phyloP scores from a whole-genome alignment of 164 flowering plant genomes.

The Malania oleifera region DNA sequence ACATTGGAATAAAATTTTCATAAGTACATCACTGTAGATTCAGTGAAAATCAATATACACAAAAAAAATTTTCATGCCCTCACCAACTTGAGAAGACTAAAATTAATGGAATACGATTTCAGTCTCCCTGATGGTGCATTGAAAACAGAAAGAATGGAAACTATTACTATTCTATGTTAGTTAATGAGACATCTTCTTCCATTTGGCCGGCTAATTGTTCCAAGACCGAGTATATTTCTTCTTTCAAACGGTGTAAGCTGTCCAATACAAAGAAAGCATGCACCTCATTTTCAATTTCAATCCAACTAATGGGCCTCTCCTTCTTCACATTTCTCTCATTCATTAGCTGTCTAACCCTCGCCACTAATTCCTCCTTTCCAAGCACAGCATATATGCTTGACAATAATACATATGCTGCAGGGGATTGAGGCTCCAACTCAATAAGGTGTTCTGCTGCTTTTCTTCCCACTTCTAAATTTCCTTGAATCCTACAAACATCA shows the following conservation, averaged over 20 bases:
- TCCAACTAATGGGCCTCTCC: conserved; percentile 56
- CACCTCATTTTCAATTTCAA: conserved; percentile 39
- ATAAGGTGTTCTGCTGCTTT: conserved; percentile 48
- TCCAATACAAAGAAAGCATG: conserved; percentile 39
- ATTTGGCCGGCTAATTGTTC: conserved; percentile 38
- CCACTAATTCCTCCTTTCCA: conserved; percentile 50
- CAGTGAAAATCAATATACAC: conserved; percentile 4
- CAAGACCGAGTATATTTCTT: conserved; percentile 35
- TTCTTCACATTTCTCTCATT: conserved; percentile 40
- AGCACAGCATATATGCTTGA: conserved; percentile 51
- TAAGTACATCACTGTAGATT: conserved; percentile 3
- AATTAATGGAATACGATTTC: background rate
- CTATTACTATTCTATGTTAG: conserved; percentile 12
- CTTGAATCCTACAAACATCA: conserved; percentile 54
- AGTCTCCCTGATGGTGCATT: background rate
- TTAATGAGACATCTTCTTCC: conserved; percentile 27
- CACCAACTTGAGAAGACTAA: background rate
- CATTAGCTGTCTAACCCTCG: conserved; percentile 50
- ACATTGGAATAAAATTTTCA: background rate
- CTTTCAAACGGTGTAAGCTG: conserved; percentile 35
- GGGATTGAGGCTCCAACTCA: conserved; percentile 47
- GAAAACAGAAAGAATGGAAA: conserved; percentile 1
- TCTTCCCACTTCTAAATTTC: conserved; percentile 48
- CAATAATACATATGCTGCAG: conserved; percentile 48
- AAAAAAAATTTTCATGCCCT: background rate